Base-by-base conservation (phyloP, 2,329 filamentous ascomycete genomes). In the Raffaelea ambrosiae region DNA sequence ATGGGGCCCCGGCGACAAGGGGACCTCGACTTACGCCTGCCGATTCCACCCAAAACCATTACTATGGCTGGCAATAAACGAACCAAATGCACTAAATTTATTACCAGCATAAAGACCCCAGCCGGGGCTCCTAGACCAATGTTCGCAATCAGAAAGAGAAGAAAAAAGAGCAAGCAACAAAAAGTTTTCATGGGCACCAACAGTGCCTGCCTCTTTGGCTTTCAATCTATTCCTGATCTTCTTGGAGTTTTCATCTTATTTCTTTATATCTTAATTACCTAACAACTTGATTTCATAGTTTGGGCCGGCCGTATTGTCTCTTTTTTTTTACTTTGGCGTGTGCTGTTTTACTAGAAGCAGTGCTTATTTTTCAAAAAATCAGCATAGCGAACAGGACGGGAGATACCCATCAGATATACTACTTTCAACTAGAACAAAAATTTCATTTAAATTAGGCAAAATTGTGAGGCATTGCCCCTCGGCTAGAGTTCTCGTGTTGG, bases 331-430 rank as follows among this genome's bases (percentile, higher is more conserved):
- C 13, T 29, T 29, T 13, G 26, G 13, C 26, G 26, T 29, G 40
- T 40, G 29, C 41, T 29, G 47, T 43, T 43, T 49, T 49, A 23
- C 23, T 43, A 38, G 40, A 49, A 43, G 29, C 39, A 43, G 33
- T 4, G 44, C 26, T 40, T 43, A 43, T 43, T 42, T 39, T 7
- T 16, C 7, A 38, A 23, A 16, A 36, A 38, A 18, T 29, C 14
- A 23, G 35, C 36, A 35, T 39, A 42, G 47, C 47, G 35, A 41
- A 40, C 16, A 45, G 38, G 29, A 48, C 19, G 31, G 22, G 42
- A 45, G 31, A 48, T 48, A 48, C 47, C 48, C 40, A 44, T 40
- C 20, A 42, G 21, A 26, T 11, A 16, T 10, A 10, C n/a, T 40
- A 40, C n/a, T 10, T 40, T 40, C 38, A 10, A 19, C 18, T 40